These are phyloP conservation scores for Jatropha podagrica DNA, from an alignment of 441 rosid species.

Conservation along the genomic window DNA sequence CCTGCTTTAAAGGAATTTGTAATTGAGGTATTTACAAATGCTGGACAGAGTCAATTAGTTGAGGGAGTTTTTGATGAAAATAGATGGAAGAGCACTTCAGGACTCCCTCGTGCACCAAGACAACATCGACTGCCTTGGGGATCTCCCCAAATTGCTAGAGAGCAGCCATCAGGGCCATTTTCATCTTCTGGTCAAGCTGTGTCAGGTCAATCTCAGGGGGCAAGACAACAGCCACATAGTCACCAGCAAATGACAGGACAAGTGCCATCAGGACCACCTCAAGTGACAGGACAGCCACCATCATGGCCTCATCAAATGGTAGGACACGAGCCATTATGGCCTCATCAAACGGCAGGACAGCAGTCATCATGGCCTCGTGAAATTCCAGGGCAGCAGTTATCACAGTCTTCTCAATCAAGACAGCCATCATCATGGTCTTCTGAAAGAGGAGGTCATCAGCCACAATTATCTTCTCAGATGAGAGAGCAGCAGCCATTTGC, in stretches of 20 bases:
- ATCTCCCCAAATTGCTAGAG: constrained; percentile 21
- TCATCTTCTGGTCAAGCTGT: constrained; percentile 17
- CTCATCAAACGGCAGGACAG: constrained; percentile 8
- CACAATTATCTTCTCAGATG: constrained; percentile 10
- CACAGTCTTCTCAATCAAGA: not conserved
- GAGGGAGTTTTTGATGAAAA: constrained; percentile 52
- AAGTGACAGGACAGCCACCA: constrained; percentile 13
- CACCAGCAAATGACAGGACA: not conserved
- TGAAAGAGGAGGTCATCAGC: constrained; percentile 1
- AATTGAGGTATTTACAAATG: constrained; percentile 46
- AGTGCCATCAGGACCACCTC: too few species aligned
- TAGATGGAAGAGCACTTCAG: constrained; percentile 40
- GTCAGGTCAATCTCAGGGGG: constrained; percentile 18
- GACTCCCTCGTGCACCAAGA: constrained; percentile 30
- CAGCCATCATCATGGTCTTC: constrained; percentile 11
- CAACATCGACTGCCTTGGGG: constrained; percentile 31
- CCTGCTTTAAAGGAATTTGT: constrained; percentile 59
- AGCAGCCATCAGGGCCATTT: constrained; percentile 20
- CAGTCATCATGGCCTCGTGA: constrained; percentile 15
- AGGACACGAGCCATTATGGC: constrained; percentile 12
- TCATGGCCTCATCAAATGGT: constrained; percentile 11
- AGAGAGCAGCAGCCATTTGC: not conserved
- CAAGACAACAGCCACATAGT: constrained; percentile 21
- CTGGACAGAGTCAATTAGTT: constrained; percentile 62
- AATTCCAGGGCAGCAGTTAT: constrained; percentile 6